Evolutionary conservation across 2,329 filamentous ascomycete species (phyloP), one percentile per base, ranked within the genome.

Genomic region (Neonectria ditissima): DNA sequence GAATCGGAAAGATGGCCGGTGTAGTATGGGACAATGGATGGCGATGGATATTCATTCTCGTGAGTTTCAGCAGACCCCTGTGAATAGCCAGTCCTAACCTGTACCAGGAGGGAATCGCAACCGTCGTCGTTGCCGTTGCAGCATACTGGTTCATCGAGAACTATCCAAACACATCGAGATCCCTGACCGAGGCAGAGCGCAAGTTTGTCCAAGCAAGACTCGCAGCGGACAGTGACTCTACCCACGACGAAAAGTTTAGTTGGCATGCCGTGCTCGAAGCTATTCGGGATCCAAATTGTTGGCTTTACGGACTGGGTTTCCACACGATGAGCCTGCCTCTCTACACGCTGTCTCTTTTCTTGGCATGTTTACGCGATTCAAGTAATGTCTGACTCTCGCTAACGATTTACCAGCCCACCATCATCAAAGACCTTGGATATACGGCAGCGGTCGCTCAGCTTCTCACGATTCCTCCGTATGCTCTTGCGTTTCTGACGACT

Each of bases 251-350:
- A 68, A 73, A 79, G 0, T 94, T 94, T 71, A 85, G 80, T 4
- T 94, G 92, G 92, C 75, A 69, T 0, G 88, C 89, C 20, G 91
- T 94, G 0, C 60, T 77, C 24, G 81, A 86, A 18, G 91, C 91
- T 0, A 75, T 92, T 43, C 86, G 82, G 14, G 90, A 94, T 69
- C 86, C 87, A 1, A 92, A 90, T 73, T 89, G 89, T 71, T 92
- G 88, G 89, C 81, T 94, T 0, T 94, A 94, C 67, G 89, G 90
- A 0, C 75, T 92, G 0, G 86, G 84, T 0, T 93, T 92, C 69
- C 91, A 93, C 74, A 92, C 90, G 5, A 88, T 93, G 82, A 91
- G 87, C 60, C 76, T 94, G 13, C 86, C 86, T 0, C 77, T 87
- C 0, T 88, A 88, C 62, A 87, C 85, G 0, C 77, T 86, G 5